Percentiles rank a stretch among this genome's conserved stretches.
Conservation (phyloP, 768 basidiomycete genomes). For the Podaxis rugospora region DNA sequence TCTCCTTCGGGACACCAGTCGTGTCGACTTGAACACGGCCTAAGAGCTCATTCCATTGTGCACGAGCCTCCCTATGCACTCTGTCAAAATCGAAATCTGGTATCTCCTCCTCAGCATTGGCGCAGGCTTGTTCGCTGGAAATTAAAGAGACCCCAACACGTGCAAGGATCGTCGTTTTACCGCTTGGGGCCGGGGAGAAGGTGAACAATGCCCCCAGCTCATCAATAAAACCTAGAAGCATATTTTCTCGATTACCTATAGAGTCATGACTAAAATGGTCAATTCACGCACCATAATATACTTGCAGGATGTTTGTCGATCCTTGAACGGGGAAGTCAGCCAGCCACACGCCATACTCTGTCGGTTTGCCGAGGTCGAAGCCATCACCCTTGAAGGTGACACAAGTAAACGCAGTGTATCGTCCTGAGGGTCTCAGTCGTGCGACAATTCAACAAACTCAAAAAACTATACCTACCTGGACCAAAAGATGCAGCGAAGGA, state of each 20-base stretch:
- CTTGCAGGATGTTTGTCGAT: slow-evolving; percentile 39
- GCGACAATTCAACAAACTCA: background rate
- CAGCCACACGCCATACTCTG: slow-evolving; percentile 53
- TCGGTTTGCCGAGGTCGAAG: slow-evolving; percentile 38
- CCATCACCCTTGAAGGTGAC: slow-evolving; percentile 57
- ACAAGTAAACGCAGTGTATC: slow-evolving; percentile 55
- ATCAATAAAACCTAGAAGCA: slow-evolving; percentile 36
- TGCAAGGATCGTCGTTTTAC: slow-evolving; percentile 42
- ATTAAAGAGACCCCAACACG: slow-evolving; percentile 67
- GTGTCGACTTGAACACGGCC: slow-evolving; percentile 50
- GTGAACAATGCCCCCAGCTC: slow-evolving; percentile 52
- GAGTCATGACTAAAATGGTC: background rate
- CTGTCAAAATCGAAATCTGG: slow-evolving; percentile 51
- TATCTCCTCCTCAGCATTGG: slow-evolving; percentile 58
- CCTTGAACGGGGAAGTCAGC: slow-evolving; percentile 44
- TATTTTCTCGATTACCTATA: background rate
- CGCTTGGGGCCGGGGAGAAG: slow-evolving; percentile 38
- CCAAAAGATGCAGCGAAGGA: slow-evolving; percentile 56
- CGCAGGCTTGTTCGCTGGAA: slow-evolving; percentile 55
- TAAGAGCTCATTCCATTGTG: slow-evolving; percentile 55
- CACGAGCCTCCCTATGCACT: slow-evolving; percentile 37
- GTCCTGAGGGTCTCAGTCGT: slow-evolving; percentile 24
- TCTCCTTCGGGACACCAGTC: slow-evolving; percentile 42
- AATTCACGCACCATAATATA: slow-evolving; percentile 39
- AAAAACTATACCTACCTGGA: slow-evolving; percentile 26